Conservation (phyloP, 208 protist genomes). For the Leishmania tropica region DNA sequence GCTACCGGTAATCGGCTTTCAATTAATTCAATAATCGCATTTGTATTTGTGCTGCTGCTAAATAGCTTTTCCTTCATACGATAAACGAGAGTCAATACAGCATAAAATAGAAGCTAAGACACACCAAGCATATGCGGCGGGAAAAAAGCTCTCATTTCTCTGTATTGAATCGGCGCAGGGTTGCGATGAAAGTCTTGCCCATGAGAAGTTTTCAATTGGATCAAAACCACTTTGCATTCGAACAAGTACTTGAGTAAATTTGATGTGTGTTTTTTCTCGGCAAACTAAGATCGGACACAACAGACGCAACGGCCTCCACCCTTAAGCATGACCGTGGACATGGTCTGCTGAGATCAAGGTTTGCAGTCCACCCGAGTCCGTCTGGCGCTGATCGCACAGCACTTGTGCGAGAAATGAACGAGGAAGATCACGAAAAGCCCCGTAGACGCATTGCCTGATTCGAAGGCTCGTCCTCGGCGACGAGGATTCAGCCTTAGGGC, state of each 20-base stretch:
- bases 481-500: background rate
- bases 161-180: background rate
- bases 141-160: background rate
- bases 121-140: background rate
- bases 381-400: background rate
- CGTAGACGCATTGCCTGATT: background rate
- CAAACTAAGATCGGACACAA: background rate
- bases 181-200: background rate
- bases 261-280: background rate
- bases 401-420: too few relatives aligned
- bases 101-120: background rate
- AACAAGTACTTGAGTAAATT: background rate
- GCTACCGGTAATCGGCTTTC: background rate
- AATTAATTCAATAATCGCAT: background rate
- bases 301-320: background rate
- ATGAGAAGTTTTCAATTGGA: too few relatives aligned
- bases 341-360: too few relatives aligned
- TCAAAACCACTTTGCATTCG: background rate
- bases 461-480: background rate
- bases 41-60: background rate
- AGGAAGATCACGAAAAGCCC: background rate
- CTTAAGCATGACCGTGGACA: background rate
- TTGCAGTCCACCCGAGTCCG: background rate
- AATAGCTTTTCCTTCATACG: background rate
- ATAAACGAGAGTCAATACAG: background rate